Evolutionary conservation across 164 flowering plant species (phyloP).

Genomic region (Vitis cinerea): DNA sequence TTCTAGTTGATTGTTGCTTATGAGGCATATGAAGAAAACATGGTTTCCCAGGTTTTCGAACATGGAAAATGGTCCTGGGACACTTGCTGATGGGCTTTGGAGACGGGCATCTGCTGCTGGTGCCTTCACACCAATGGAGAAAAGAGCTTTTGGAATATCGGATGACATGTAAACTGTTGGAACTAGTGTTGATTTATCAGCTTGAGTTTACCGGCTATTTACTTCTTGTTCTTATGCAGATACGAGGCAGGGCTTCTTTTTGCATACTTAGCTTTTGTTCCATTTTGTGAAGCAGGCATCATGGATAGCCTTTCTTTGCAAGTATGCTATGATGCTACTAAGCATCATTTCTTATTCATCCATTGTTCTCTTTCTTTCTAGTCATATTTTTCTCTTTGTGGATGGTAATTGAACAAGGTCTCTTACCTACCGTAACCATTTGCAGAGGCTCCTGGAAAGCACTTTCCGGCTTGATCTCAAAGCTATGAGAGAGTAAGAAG

Average conservation of each 20-base stretch:
- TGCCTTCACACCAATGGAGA: constrained; percentile 69
- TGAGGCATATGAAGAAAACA: not conserved
- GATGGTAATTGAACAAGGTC: not conserved
- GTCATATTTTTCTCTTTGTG: not conserved
- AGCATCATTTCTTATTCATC: no score
- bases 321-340: constrained; percentile 35
- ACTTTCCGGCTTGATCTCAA: constrained; percentile 84
- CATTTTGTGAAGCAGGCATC: constrained; percentile 90
- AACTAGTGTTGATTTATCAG: constrained; percentile 1
- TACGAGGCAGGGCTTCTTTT: constrained; percentile 93
- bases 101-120: constrained; percentile 79
- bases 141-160: constrained; percentile 85
- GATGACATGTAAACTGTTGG: constrained; percentile 75
- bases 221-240: constrained; percentile 36
- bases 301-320: constrained; percentile 85
- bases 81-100: constrained; percentile 79
- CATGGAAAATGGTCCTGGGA: constrained; percentile 46
- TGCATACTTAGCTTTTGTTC: constrained; percentile 87
- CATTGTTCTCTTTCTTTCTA: not conserved
- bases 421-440: constrained; percentile 1
- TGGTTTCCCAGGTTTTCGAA: constrained; percentile 46
- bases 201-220: not conserved
- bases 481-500: constrained; percentile 87
- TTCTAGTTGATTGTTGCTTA: not conserved
- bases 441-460: constrained; percentile 90